Evolutionary conservation across 139 green algal genomes (phyloP).

Genomic region (Auxenochlorella protothecoides): DNA sequence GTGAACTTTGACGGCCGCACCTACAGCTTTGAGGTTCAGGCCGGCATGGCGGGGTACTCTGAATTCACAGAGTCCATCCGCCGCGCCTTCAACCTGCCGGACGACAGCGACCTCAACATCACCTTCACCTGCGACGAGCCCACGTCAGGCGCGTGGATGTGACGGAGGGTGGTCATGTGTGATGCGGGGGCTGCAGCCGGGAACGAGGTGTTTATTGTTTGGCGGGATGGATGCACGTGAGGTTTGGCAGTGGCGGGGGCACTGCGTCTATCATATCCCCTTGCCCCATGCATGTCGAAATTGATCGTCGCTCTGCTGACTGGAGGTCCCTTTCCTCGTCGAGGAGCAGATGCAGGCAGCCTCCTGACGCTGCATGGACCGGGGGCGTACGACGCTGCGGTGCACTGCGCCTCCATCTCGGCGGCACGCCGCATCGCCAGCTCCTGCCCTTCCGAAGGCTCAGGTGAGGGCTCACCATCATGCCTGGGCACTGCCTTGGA

Average conservation of each 20-base stretch:
- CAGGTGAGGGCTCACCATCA: background rate
- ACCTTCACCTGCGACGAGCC: conserved; percentile 89
- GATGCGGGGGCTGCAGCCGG: too few relatives aligned
- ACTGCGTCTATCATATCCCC: too few relatives aligned
- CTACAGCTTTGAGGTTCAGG: conserved; percentile 45
- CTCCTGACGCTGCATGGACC: conserved; percentile 75
- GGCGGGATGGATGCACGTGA: too few relatives aligned
- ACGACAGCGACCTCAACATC: conserved; percentile 82
- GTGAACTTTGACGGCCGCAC: conserved; percentile 78
- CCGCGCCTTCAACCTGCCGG: conserved; percentile 63
- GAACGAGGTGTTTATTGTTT: too few relatives aligned
- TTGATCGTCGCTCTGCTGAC: background rate
- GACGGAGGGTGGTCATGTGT: too few relatives aligned
- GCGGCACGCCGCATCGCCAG: conserved; percentile 54
- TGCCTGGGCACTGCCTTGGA: too few relatives aligned
- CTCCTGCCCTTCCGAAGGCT: conserved; percentile 1
- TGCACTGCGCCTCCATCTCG: conserved; percentile 78
- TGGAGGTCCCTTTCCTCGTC: background rate
- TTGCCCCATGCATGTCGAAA: background rate
- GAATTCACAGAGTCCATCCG: conserved; percentile 76
- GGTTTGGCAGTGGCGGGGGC: too few relatives aligned
- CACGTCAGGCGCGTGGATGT: conserved; percentile 25
- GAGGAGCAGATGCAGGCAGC: conserved; percentile 28
- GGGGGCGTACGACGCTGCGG: conserved; percentile 78
- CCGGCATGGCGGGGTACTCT: conserved; percentile 58